Evolutionary conservation across 495 filamentous ascomycete species (phyloP), one percentile per base, ranked within the genome.

Genomic region (Evansstolkia leycettana): DNA sequence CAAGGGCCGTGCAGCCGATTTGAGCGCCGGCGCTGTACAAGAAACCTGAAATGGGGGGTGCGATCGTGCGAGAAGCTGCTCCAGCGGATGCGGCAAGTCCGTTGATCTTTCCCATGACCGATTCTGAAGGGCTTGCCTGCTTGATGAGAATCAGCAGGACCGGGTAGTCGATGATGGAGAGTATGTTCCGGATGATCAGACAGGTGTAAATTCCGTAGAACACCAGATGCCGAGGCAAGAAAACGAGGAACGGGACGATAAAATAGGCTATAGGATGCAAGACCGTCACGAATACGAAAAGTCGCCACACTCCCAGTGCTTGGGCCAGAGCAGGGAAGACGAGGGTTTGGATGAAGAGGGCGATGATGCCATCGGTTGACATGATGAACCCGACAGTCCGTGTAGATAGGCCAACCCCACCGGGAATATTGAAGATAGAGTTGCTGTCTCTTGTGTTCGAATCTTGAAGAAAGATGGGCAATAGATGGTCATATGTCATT

Each of bases 401-500:
- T 17, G 77, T 77, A 0, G 77, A 77, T 10, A 90, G 63, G 7
- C 82, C 84, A 0, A 90, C 57, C 8, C 84, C 84, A 13, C 84
- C 83, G 0, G 80, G 74, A 6, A 85, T 73, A 44, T 76, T 66
- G 24, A 80, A 61, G 2, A 59, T 59, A 9, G 60, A 59, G 3
- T 48, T 43, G 16, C 39, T 25, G 20, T 48, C 47, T 15, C 43
- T 46, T 4, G 48, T 45, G 1, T 61, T 65, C 31, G 76, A 64
- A 41, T 90, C 84, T 54, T 89, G 82, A 13, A 88, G 62, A 57
- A 87, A 90, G 17, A 90, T 89, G 4, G 84, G 84, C 24, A 90
- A 57, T 0, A 90, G 70, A 54, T 85, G 80, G 42, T 89, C 84
- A 44, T 81, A 90, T 10, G 80, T 83, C 84, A 90, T 90, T 25